Percentiles rank a stretch among this genome's conserved stretches.
Evolutionary conservation across 1,284 basidiomycete genomes (phyloP).

Genomic region (Naganishia liquefaciens): DNA sequence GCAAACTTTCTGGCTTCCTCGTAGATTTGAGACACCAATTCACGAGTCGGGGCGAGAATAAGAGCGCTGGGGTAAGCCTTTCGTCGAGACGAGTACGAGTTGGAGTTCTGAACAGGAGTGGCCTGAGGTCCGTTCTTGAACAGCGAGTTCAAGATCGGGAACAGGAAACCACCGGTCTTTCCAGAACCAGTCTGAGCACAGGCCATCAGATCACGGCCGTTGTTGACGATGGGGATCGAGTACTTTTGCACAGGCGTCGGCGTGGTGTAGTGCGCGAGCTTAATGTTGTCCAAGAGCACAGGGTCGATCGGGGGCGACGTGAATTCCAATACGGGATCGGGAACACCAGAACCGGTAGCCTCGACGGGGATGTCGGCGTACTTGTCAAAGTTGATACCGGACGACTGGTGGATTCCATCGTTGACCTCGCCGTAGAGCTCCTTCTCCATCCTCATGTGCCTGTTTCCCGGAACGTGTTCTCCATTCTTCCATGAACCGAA

Average conservation of each 20-base stretch:
- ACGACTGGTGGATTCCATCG: slow-evolving; percentile 69
- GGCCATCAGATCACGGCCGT: slow-evolving; percentile 91
- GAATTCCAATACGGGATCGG: slow-evolving; percentile 88
- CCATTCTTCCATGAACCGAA: slow-evolving; percentile 87
- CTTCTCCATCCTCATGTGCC: slow-evolving; percentile 86
- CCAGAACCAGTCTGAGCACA: slow-evolving; percentile 99
- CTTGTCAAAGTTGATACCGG: slow-evolving; percentile 99
- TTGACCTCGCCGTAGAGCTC: slow-evolving; percentile 90
- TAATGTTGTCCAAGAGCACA: slow-evolving; percentile 93
- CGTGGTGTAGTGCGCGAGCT: slow-evolving; percentile 84
- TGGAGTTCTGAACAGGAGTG: slow-evolving; percentile 61
- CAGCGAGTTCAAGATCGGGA: slow-evolving; percentile 95
- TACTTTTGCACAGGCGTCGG: slow-evolving; percentile 99
- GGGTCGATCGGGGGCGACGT: slow-evolving; percentile 86
- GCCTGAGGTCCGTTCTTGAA: slow-evolving; percentile 79
- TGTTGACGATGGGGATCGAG: slow-evolving; percentile 96
- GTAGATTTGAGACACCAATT: slow-evolving; percentile 98
- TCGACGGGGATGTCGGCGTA: slow-evolving; percentile 99
- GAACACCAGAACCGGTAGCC: slow-evolving; percentile 91
- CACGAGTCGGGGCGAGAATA: slow-evolving; percentile 95
- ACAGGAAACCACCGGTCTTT: slow-evolving; percentile 98
- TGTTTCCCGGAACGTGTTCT: slow-evolving; percentile 74
- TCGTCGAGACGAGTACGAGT: slow-evolving; percentile 67
- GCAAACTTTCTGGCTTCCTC: slow-evolving; percentile 99
- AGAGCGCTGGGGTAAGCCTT: slow-evolving; percentile 96